A percentile compares a stretch with the other conserved stretches of the same genome.
Conservation (phyloP, 2,329 filamentous ascomycete species). For the Thielaviopsis populi region DNA sequence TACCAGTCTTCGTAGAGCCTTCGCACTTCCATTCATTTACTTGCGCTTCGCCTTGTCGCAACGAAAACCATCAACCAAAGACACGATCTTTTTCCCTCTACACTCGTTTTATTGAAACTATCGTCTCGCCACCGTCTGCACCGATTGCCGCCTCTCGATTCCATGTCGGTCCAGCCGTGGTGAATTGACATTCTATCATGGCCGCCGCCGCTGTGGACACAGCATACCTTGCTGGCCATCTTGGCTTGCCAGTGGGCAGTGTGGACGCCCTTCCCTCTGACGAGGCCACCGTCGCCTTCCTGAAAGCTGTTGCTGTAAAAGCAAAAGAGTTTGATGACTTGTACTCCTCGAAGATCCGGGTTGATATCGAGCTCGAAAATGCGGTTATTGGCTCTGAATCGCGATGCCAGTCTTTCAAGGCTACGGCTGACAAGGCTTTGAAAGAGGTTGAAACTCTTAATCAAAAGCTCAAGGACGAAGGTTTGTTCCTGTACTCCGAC, state of each 20-base stretch:
- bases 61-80: background rate
- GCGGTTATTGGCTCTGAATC: conserved; percentile 70
- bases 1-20: background rate
- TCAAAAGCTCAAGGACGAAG: conserved; percentile 67
- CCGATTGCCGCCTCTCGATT: background rate
- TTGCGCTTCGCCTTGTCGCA: background rate
- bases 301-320: conserved; percentile 61
- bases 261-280: conserved; percentile 46
- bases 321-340: conserved; percentile 70
- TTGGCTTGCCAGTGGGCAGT: conserved; percentile 50
- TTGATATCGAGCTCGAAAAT: conserved; percentile 88
- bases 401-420: conserved; percentile 67
- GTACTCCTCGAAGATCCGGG: conserved; percentile 72
- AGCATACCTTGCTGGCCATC: conserved; percentile 57
- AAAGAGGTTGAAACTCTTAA: conserved; percentile 72
- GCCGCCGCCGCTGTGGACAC: conserved; percentile 44
- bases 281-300: conserved; percentile 61
- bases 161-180: conserved; percentile 7
- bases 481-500: conserved; percentile 32
- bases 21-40: background rate
- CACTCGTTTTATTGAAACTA: background rate
- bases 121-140: background rate
- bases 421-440: conserved; percentile 65
- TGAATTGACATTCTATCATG: conserved; percentile 23
- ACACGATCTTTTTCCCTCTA: background rate